Conservation (phyloP, 139 green algal species). For the Auxenochlorella protothecoides region DNA sequence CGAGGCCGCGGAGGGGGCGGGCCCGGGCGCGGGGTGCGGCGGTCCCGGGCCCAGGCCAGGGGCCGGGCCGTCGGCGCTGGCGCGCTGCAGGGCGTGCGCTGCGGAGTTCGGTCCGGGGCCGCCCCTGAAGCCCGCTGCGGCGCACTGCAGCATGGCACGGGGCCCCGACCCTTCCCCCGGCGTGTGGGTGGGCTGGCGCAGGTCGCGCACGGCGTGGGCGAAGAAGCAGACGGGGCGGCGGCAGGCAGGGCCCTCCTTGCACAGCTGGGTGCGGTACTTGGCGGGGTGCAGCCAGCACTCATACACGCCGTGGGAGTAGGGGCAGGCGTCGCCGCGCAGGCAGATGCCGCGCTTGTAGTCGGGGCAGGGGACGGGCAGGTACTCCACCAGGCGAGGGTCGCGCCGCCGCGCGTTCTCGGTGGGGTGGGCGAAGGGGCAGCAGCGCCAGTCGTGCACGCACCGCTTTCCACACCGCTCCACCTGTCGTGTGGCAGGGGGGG, state of each 20-base stretch:
- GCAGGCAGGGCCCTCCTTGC: constrained; percentile 73
- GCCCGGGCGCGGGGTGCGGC: too few relatives aligned
- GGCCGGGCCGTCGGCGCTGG: too few relatives aligned
- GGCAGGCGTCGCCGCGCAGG: constrained; percentile 56
- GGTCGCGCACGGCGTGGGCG: constrained; percentile 65
- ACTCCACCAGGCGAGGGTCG: constrained; percentile 77
- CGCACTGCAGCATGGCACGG: neutral
- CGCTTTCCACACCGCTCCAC: constrained; percentile 68
- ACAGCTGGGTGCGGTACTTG: constrained; percentile 79
- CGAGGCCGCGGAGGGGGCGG: too few relatives aligned
- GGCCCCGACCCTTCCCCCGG: neutral
- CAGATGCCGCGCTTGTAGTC: constrained; percentile 79
- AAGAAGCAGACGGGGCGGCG: constrained; percentile 88
- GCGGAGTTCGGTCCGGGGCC: too few relatives aligned
- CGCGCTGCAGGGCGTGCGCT: too few relatives aligned
- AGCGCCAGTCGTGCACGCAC: constrained; percentile 89
- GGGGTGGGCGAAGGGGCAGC: constrained; percentile 93
- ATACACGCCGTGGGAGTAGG: constrained; percentile 83
- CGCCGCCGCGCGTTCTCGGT: constrained; percentile 89
- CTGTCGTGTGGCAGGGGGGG: constrained; percentile 17
- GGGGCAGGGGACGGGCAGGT: constrained; percentile 83
- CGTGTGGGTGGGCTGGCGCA: constrained; percentile 45
- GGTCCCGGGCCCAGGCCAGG: too few relatives aligned
- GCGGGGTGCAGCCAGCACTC: constrained; percentile 84
- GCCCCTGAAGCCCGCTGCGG: neutral